These are phyloP conservation scores for Fusarium albidum DNA, from an alignment of 2,329 filamentous ascomycete species.

Conservation along the genomic window DNA sequence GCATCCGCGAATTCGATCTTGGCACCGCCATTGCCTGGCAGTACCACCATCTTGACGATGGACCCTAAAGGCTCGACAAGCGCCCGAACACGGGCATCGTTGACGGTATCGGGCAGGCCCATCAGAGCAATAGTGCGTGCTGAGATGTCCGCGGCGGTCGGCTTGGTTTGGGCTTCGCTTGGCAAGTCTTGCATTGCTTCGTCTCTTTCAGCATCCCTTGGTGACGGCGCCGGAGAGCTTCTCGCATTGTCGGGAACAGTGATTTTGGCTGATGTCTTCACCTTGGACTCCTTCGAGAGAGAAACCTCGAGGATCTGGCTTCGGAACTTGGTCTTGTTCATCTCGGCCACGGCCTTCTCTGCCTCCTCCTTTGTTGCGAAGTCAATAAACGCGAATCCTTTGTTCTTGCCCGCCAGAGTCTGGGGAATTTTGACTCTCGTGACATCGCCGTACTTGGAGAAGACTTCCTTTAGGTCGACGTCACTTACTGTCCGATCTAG, in stretches of 20 bases:
- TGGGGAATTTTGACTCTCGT: slow-evolving; percentile 75
- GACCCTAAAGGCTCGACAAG: slow-evolving; percentile 75
- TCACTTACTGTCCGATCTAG: slow-evolving; percentile 70
- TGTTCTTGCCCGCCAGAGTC: slow-evolving; percentile 72
- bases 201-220: slow-evolving; percentile 49
- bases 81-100: slow-evolving; percentile 80
- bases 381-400: slow-evolving; percentile 82
- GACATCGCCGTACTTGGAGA: slow-evolving; percentile 79
- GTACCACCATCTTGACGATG: slow-evolving; percentile 78
- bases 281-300: slow-evolving; percentile 63
- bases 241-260: slow-evolving; percentile 43
- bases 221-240: slow-evolving; percentile 47
- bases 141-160: slow-evolving; percentile 58
- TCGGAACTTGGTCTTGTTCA: slow-evolving; percentile 76
- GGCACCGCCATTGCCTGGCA: slow-evolving; percentile 84
- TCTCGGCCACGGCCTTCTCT: slow-evolving; percentile 68
- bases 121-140: slow-evolving; percentile 82
- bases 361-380: slow-evolving; percentile 77
- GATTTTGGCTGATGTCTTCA: slow-evolving; percentile 62
- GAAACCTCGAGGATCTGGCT: slow-evolving; percentile 74
- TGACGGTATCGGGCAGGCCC: slow-evolving; percentile 90
- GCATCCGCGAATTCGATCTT: slow-evolving; percentile 82
- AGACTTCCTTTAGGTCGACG: slow-evolving; percentile 73
- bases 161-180: slow-evolving; percentile 35
- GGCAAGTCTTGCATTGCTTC: slow-evolving; percentile 47